These are phyloP conservation scores for Leccinellum rugosiceps DNA, from an alignment of 768 basidiomycete species.

Conservation along the genomic window DNA sequence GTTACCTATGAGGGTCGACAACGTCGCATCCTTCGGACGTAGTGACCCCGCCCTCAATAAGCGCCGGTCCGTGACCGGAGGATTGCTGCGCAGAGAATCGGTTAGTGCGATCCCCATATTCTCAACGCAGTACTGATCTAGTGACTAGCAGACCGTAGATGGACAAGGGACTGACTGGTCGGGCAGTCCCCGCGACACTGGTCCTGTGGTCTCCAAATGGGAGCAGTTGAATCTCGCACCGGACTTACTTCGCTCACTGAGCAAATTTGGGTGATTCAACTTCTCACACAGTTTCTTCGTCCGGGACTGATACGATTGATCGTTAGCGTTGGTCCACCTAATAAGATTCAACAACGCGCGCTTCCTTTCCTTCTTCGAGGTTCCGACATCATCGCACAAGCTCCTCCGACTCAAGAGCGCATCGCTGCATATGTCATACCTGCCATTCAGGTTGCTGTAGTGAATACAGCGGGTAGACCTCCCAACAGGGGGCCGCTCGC, in stretches of 20 bases:
- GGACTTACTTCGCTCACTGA: constrained; percentile 83
- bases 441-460: constrained; percentile 78
- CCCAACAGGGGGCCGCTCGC: constrained; percentile 75
- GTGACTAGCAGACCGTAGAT: constrained; percentile 47
- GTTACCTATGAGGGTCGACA: constrained; percentile 58
- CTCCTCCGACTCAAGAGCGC: constrained; percentile 96
- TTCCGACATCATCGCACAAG: constrained; percentile 97
- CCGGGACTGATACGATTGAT: constrained; percentile 13
- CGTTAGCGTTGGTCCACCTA: constrained; percentile 88
- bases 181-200: constrained; percentile 59
- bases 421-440: constrained; percentile 97
- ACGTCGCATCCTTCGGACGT: constrained; percentile 35
- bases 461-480: constrained; percentile 52
- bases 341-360: constrained; percentile 97
- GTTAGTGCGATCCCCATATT: constrained; percentile 46
- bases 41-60: constrained; percentile 54
- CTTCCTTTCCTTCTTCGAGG: constrained; percentile 92
- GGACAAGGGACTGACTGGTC: constrained; percentile 54
- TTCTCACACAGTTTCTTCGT: constrained; percentile 3
- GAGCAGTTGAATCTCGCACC: constrained; percentile 85
- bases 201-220: constrained; percentile 91
- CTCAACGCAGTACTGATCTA: constrained; percentile 12
- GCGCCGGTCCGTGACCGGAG: constrained; percentile 66
- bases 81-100: constrained; percentile 71
- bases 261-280: constrained; percentile 83